Conservation (phyloP, 2,329 filamentous ascomycete species). For the Penicillium sp. region DNA sequence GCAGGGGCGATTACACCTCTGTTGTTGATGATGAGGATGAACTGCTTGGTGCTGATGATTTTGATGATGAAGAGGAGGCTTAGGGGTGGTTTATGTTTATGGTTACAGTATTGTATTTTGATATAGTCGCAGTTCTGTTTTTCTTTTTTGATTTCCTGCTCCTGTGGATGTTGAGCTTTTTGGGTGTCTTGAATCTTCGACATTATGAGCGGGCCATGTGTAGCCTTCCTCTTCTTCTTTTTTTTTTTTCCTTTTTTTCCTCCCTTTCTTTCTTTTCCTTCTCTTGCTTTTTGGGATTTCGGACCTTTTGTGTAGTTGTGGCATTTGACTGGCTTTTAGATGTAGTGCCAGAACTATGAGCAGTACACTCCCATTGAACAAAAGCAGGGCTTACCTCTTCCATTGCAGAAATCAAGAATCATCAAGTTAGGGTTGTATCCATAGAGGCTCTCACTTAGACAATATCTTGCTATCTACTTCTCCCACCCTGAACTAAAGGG, state of each 20-base stretch:
- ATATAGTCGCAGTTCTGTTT: neutral
- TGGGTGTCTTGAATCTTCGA: conserved; percentile 14
- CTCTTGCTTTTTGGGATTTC: neutral
- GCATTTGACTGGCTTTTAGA: neutral
- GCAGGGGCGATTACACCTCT: conserved; percentile 80
- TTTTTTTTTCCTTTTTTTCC: conserved; percentile 2
- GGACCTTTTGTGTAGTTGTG: neutral
- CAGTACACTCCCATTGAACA: neutral
- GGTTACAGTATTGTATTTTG: neutral
- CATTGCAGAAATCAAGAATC: neutral
- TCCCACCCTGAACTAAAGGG: too few relatives aligned
- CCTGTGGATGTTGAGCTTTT: neutral
- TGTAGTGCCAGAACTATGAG: neutral
- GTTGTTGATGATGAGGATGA: conserved; percentile 95
- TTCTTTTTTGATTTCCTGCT: neutral
- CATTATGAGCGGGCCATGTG: conserved; percentile 19
- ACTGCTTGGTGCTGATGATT: conserved; percentile 79
- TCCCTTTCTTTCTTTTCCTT: conserved; percentile 1
- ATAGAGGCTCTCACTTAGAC: neutral
- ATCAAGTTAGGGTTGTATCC: too few relatives aligned
- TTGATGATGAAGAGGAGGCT: conserved; percentile 73
- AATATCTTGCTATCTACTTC: too few relatives aligned
- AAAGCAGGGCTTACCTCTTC: neutral
- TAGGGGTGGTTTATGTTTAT: conserved; percentile 13
- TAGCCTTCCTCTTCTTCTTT: neutral